phyloP scores from a whole-genome alignment of 2,329 filamentous ascomycete genomes.

The Thielaviopsis euricoi region DNA sequence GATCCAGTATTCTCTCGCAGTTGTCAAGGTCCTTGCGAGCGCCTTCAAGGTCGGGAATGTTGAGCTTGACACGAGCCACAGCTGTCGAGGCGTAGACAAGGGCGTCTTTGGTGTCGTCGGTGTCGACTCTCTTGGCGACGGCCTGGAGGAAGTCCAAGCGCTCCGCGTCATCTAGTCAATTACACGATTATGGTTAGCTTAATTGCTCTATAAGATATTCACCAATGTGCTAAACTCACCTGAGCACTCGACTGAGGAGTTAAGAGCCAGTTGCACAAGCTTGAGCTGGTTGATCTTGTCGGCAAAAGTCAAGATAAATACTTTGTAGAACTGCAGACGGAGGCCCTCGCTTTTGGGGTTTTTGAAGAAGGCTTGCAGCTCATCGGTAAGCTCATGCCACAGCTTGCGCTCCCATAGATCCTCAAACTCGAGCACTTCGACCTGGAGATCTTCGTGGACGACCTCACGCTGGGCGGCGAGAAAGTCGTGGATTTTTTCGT shows the following conservation, averaged over 20 bases:
- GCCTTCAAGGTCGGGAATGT: slow-evolving; percentile 61
- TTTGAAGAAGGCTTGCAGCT: slow-evolving; percentile 76
- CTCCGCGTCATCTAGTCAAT: slow-evolving; percentile 57
- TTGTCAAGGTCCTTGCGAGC: slow-evolving; percentile 74
- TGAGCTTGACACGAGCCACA: slow-evolving; percentile 73
- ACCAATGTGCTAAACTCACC: slow-evolving; percentile 32
- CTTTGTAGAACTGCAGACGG: slow-evolving; percentile 80
- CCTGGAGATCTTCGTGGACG: slow-evolving; percentile 75
- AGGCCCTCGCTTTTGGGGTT: slow-evolving; percentile 64
- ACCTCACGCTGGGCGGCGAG: slow-evolving; percentile 77
- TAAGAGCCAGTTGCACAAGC: slow-evolving; percentile 78
- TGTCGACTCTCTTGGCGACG: slow-evolving; percentile 76
- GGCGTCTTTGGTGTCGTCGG: slow-evolving; percentile 84
- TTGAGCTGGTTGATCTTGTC: slow-evolving; percentile 99
- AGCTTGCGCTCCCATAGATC: slow-evolving; percentile 96
- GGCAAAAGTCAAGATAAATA: slow-evolving; percentile 88
- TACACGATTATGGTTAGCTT: background rate
- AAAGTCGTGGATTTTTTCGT: slow-evolving; percentile 80
- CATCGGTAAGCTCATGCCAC: slow-evolving; percentile 95
- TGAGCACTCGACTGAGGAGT: slow-evolving; percentile 70
- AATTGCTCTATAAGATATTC: background rate
- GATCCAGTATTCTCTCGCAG: slow-evolving; percentile 75
- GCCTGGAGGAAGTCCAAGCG: slow-evolving; percentile 70
- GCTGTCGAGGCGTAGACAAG: slow-evolving; percentile 87
- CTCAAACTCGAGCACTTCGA: slow-evolving; percentile 80